Evolutionary conservation across 768 basidiomycete species (phyloP).

Genomic region (Boletus sp.): DNA sequence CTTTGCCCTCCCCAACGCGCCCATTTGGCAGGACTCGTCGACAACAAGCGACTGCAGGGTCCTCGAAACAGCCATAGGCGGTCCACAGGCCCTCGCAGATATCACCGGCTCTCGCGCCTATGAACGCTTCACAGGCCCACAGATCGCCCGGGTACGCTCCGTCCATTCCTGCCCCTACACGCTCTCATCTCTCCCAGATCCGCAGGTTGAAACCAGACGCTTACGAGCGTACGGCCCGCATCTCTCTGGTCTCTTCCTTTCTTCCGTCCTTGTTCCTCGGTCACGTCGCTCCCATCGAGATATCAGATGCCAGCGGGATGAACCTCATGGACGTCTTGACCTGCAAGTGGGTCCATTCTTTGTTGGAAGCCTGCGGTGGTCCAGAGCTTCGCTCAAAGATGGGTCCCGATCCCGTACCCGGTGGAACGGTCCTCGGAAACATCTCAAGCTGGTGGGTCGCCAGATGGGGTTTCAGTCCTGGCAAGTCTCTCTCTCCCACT

Average conservation of each 20-base stretch:
- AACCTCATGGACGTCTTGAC: slow-evolving; percentile 8
- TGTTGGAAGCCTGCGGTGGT: neutral
- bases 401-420: slow-evolving; percentile 3
- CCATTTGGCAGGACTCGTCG: slow-evolving; percentile 8
- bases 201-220: neutral
- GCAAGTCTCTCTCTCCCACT: neutral
- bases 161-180: too few relatives aligned
- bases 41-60: neutral
- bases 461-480: slow-evolving; percentile 6
- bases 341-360: neutral
- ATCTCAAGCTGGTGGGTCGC: slow-evolving; percentile 5
- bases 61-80: neutral
- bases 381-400: slow-evolving; percentile 3
- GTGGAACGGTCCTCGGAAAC: neutral
- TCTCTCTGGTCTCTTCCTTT: slow-evolving; percentile 6
- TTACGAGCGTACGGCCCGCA: neutral
- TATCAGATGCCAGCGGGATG: slow-evolving; percentile 8
- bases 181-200: neutral
- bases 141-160: slow-evolving; percentile 3
- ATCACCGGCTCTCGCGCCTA: slow-evolving; percentile 6
- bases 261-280: slow-evolving; percentile 6
- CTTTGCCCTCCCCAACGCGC: neutral
- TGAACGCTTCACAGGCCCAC: slow-evolving; percentile 7
- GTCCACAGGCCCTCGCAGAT: neutral
- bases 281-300: slow-evolving; percentile 7